These are phyloP conservation scores for Thuja plicata DNA, from an alignment of 83 land plant species.

Conservation along the genomic window DNA sequence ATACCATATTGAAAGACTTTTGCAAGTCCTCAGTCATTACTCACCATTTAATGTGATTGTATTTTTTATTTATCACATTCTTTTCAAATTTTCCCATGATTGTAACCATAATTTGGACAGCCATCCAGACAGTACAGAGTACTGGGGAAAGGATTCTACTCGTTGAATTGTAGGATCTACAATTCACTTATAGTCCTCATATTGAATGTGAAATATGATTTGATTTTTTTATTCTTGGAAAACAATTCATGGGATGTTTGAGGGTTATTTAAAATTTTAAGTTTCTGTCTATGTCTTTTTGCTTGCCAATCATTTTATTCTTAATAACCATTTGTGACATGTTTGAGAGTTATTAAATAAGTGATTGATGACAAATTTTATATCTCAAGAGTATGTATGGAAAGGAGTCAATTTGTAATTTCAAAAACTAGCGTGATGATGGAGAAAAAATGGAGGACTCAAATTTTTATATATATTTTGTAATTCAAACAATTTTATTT, in stretches of 20 bases:
- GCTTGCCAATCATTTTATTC: too few species aligned
- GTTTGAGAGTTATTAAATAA: too few species aligned
- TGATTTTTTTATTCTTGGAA: not conserved
- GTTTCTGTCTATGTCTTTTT: not conserved
- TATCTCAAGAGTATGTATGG: too few species aligned
- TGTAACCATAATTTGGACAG: not conserved
- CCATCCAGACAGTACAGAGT: not conserved
- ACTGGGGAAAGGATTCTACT: not conserved
- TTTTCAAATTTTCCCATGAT: not conserved
- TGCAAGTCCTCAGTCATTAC: not conserved
- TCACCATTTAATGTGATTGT: not conserved
- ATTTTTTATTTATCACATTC: constrained; percentile 11
- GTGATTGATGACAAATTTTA: too few species aligned
- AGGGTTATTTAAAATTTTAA: not conserved
- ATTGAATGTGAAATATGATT: not conserved
- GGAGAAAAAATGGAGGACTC: too few species aligned
- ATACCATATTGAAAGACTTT: not conserved
- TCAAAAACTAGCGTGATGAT: too few species aligned
- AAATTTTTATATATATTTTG: too few species aligned
- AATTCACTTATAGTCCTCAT: not conserved
- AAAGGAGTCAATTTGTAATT: too few species aligned
- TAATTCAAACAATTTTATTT: too few species aligned
- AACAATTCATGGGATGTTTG: not conserved
- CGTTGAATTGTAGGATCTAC: not conserved
- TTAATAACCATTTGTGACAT: too few species aligned